Evolutionary conservation across 2,329 filamentous ascomycete genomes (phyloP).

Genomic region (Trichoderma sp.): DNA sequence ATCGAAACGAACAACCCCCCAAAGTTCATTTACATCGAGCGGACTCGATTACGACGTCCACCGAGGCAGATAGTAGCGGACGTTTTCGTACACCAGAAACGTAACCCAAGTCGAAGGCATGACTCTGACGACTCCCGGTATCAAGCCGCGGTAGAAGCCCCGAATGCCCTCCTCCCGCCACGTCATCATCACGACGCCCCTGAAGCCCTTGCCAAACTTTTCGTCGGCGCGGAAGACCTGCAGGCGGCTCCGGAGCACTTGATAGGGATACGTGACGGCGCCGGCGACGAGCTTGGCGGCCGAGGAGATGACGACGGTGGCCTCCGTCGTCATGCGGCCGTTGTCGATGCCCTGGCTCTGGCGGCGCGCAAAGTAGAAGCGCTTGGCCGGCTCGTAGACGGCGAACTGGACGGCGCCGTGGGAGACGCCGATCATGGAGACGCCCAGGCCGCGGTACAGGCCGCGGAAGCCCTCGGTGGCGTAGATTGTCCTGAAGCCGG

Average conservation of each 20-base stretch:
- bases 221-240: conserved; percentile 83
- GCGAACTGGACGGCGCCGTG: conserved; percentile 96
- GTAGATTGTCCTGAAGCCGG: conserved; percentile 66
- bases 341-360: conserved; percentile 22
- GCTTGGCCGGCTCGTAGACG: conserved; percentile 75
- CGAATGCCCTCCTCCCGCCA: conserved; percentile 74
- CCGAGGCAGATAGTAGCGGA: conserved; percentile 64
- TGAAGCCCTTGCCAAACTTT: conserved; percentile 66
- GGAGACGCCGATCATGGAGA: conserved; percentile 79
- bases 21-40: background rate
- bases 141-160: conserved; percentile 89
- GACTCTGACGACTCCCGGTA: conserved; percentile 85
- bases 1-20: background rate
- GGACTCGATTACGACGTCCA: conserved; percentile 30
- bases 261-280: conserved; percentile 90
- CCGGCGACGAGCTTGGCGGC: conserved; percentile 83
- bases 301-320: conserved; percentile 78
- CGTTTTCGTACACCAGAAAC: conserved; percentile 95
- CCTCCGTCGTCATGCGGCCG: conserved; percentile 59
- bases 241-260: conserved; percentile 82
- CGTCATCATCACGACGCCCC: conserved; percentile 69
- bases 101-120: conserved; percentile 95
- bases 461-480: conserved; percentile 69
- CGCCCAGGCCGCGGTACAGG: conserved; percentile 83
- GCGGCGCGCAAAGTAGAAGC: conserved; percentile 51